Evolutionary conservation across 2,329 filamentous ascomycete genomes (phyloP).

Genomic region (Fonsecaea multimorphosa): DNA sequence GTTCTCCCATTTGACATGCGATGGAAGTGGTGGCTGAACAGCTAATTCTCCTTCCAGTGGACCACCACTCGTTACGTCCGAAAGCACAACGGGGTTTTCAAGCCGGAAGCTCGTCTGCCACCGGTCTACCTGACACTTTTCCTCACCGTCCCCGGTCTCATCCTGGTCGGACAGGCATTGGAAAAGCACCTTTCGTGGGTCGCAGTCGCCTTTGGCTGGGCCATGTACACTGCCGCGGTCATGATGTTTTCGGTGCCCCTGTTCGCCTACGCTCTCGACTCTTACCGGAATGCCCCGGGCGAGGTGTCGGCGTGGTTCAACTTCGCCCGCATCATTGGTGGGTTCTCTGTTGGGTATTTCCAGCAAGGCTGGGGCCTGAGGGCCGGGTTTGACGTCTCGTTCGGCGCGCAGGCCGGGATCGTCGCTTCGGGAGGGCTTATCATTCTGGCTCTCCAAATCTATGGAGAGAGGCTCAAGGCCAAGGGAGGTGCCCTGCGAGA

Average conservation of each 20-base stretch:
- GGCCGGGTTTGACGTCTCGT: constrained; percentile 51
- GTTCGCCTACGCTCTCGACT: constrained; percentile 59
- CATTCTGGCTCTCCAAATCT: constrained; percentile 49
- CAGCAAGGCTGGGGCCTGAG: constrained; percentile 57
- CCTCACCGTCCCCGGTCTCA: constrained; percentile 43
- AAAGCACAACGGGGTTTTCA: constrained; percentile 57
- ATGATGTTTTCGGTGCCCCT: constrained; percentile 49
- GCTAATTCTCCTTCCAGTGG: not conserved
- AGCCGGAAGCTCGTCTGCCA: constrained; percentile 61
- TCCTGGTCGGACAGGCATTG: constrained; percentile 40
- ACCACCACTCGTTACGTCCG: constrained; percentile 51
- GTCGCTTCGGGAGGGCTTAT: constrained; percentile 46
- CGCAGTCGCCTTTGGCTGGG: constrained; percentile 13
- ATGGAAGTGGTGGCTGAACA: not conserved
- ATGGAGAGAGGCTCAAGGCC: constrained; percentile 46
- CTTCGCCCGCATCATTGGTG: constrained; percentile 55
- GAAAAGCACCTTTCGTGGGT: constrained; percentile 26
- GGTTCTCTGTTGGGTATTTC: constrained; percentile 56
- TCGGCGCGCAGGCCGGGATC: constrained; percentile 56
- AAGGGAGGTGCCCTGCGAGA: constrained; percentile 41
- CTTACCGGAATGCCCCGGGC: constrained; percentile 60
- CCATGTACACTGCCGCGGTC: constrained; percentile 1
- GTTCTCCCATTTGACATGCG: not conserved
- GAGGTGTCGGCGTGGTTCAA: constrained; percentile 62
- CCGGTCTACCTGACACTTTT: constrained; percentile 55